These are phyloP conservation scores for Cruciata laevipes DNA, from an alignment of 257 asterid genomes.

Conservation along the genomic window DNA sequence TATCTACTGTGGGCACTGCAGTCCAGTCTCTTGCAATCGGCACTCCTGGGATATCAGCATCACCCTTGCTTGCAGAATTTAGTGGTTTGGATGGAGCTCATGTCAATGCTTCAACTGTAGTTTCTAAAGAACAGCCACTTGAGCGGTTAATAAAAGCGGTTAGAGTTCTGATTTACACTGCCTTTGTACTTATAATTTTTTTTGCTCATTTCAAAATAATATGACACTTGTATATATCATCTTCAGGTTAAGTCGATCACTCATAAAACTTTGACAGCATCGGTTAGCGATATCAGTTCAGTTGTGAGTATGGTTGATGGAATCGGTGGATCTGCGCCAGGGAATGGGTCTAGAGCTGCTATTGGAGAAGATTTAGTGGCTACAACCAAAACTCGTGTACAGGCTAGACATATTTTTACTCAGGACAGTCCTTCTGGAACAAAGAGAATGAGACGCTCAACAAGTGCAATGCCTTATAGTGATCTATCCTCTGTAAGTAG, in stretches of 20 bases:
- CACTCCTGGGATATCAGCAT: conserved; percentile 96
- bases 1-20: conserved; percentile 46
- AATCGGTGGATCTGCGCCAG: conserved; percentile 97
- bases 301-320: conserved; percentile 93
- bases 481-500: conserved; percentile 77
- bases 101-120: conserved; percentile 52
- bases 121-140: conserved; percentile 69
- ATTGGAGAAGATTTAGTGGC: conserved; percentile 97
- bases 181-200: not conserved
- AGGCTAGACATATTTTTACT: conserved; percentile 68
- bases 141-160: conserved; percentile 80
- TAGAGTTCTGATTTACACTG: conserved; percentile 9
- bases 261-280: conserved; percentile 53
- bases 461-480: conserved; percentile 51
- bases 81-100: conserved; percentile 66
- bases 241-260: conserved; percentile 72
- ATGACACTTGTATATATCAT: not conserved
- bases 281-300: conserved; percentile 81
- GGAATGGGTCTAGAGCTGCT: conserved; percentile 97
- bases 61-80: conserved; percentile 89
- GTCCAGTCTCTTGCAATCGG: conserved; percentile 85
- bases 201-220: not conserved
- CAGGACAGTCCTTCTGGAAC: conserved; percentile 74
- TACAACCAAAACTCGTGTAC: conserved; percentile 83
- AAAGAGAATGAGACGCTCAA: conserved; percentile 83